Conservation (phyloP, 768 basidiomycete species). For the Rhodosporidiobolus sp. region DNA sequence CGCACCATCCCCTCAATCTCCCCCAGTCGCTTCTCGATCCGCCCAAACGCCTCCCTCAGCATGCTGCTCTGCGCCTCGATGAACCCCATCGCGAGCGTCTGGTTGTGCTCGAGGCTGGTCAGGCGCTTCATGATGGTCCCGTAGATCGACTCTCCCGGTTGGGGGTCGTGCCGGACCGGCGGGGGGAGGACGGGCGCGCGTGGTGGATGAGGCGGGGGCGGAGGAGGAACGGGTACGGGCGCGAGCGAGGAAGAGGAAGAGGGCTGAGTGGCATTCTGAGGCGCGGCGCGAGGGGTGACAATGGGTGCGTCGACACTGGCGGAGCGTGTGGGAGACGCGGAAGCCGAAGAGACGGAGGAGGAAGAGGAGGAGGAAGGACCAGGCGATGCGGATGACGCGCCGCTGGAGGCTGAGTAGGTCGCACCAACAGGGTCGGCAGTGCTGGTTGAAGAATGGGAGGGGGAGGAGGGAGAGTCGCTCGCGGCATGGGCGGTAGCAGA, state of each 20-base stretch:
- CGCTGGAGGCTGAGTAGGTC: neutral
- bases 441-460: neutral
- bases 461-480: no score
- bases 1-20: conserved; percentile 47
- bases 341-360: no score
- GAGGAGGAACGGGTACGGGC: neutral
- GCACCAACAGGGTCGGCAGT: no score
- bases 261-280: conserved; percentile 18
- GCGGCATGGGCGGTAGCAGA: neutral
- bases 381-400: neutral
- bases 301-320: neutral
- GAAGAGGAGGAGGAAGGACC: neutral
- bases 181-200: conserved; percentile 10
- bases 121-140: conserved; percentile 93
- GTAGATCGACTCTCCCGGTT: conserved; percentile 82
- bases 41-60: conserved; percentile 68
- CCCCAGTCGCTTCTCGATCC: conserved; percentile 74
- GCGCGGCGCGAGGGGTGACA: conserved; percentile 1
- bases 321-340: neutral
- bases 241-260: neutral
- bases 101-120: conserved; percentile 76
- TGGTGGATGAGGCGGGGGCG: neutral
- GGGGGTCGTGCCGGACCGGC: conserved; percentile 10
- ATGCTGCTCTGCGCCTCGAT: conserved; percentile 81
- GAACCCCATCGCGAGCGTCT: conserved; percentile 76